Conservation (phyloP, 345 rosid genomes). For the Citrus medica region DNA sequence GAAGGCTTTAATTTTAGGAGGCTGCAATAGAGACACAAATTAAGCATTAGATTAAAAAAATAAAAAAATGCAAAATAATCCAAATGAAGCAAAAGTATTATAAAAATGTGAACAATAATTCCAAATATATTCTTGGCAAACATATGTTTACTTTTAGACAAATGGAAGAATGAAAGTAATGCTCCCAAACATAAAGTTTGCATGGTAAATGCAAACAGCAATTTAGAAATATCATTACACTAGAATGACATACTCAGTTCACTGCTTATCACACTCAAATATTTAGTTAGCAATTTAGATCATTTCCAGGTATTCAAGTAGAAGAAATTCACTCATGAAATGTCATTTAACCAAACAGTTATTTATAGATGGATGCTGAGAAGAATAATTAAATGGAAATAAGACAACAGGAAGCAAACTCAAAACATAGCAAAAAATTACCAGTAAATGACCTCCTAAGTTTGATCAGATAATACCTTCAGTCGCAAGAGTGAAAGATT, state of each 20-base stretch:
- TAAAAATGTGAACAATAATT: neutral
- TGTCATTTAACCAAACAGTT: neutral
- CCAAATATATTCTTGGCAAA: neutral
- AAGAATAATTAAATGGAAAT: neutral
- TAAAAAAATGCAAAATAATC: neutral
- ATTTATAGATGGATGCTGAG: neutral
- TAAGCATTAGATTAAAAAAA: conserved; percentile 1
- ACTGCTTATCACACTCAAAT: neutral
- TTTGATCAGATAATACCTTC: neutral
- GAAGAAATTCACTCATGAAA: neutral
- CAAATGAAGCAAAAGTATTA: neutral
- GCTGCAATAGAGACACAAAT: conserved; percentile 46
- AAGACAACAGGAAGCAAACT: neutral
- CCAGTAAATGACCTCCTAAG: neutral
- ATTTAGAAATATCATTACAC: neutral
- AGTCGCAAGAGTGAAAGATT: neutral
- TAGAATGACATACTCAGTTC: neutral
- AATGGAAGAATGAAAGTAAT: neutral
- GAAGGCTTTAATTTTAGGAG: conserved; percentile 79
- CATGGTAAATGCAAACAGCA: neutral
- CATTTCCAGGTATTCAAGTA: neutral
- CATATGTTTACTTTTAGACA: neutral
- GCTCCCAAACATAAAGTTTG: neutral
- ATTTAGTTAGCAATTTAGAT: neutral
- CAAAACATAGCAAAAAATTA: neutral